These are phyloP conservation scores for Salix arbutifolia DNA, from an alignment of 345 rosid species.

Conservation along the genomic window DNA sequence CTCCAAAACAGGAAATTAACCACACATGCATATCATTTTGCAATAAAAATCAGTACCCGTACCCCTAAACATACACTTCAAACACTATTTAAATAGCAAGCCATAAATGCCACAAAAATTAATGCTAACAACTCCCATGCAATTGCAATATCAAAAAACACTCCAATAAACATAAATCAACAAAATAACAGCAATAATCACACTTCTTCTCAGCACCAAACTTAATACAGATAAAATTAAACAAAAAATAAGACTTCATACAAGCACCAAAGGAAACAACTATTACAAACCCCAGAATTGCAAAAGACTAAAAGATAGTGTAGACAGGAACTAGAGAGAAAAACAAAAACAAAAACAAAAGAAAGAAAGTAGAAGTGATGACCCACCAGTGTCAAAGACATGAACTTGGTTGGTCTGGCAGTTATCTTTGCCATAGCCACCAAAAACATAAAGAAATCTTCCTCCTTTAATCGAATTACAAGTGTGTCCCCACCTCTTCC, in stretches of 20 bases:
- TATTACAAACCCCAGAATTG: slow-evolving; percentile 9
- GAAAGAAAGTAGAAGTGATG: slow-evolving; percentile 4
- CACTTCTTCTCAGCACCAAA: not conserved
- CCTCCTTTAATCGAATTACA: slow-evolving; percentile 90
- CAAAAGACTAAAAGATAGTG: not conserved
- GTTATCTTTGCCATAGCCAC: slow-evolving; percentile 87
- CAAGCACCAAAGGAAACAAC: not conserved
- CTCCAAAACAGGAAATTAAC: not conserved
- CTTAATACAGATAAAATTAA: not conserved
- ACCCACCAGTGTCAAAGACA: slow-evolving; percentile 82
- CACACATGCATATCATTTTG: slow-evolving; percentile 1
- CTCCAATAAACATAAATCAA: not conserved
- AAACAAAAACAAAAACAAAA: not conserved
- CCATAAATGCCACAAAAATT: slow-evolving; percentile 9
- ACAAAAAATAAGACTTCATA: slow-evolving; percentile 4
- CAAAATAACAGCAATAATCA: not conserved
- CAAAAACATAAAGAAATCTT: slow-evolving; percentile 81
- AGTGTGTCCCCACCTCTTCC: slow-evolving; percentile 97
- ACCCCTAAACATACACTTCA: not conserved
- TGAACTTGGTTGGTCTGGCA: slow-evolving; percentile 97
- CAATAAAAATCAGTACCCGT: slow-evolving; percentile 6
- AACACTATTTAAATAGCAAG: not conserved
- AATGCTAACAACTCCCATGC: slow-evolving; percentile 6
- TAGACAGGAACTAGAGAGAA: slow-evolving; percentile 2
- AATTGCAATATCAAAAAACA: not conserved